A percentile compares a stretch with the other conserved stretches of the same genome.
These are phyloP conservation scores for Oryza meridionalis DNA, from an alignment of 176 grass and related monocot genomes.

Conservation along the genomic window DNA sequence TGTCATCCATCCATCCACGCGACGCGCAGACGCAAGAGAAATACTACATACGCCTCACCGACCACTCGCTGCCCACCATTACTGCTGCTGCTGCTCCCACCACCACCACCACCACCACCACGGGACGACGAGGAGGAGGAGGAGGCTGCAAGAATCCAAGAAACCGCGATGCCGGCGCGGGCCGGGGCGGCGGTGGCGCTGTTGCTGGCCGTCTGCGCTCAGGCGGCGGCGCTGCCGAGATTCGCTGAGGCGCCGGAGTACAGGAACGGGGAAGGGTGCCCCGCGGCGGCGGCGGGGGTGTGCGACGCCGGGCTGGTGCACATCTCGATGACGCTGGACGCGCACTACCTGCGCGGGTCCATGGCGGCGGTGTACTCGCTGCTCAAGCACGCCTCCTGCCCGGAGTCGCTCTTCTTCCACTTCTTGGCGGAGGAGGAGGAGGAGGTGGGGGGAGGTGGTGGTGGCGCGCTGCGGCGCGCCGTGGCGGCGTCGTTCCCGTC, in stretches of 20 bases:
- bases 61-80: conserved; percentile 17
- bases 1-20: not conserved
- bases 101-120: conserved; percentile 6
- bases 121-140: conserved; percentile 1
- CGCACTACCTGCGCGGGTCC: conserved; percentile 93
- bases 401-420: conserved; percentile 80
- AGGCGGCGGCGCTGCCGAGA: conserved; percentile 16
- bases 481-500: conserved; percentile 78
- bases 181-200: not conserved
- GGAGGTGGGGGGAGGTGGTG: not conserved
- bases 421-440: conserved; percentile 48
- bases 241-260: conserved; percentile 91
- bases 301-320: conserved; percentile 75
- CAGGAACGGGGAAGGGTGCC: conserved; percentile 74
- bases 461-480: conserved; percentile 40
- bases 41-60: conserved; percentile 40
- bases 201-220: not conserved
- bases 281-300: conserved; percentile 5
- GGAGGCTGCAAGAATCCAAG: conserved; percentile 48
- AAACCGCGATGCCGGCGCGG: not conserved
- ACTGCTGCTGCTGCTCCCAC: conserved; percentile 22
- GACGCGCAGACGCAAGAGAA: not conserved
- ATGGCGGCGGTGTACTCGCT: conserved; percentile 89
- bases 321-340: conserved; percentile 96
- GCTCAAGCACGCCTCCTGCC: conserved; percentile 87